Evolutionary conservation across 805 yeast species (phyloP).

Genomic region (Schwanniomyces vanrijiae): DNA sequence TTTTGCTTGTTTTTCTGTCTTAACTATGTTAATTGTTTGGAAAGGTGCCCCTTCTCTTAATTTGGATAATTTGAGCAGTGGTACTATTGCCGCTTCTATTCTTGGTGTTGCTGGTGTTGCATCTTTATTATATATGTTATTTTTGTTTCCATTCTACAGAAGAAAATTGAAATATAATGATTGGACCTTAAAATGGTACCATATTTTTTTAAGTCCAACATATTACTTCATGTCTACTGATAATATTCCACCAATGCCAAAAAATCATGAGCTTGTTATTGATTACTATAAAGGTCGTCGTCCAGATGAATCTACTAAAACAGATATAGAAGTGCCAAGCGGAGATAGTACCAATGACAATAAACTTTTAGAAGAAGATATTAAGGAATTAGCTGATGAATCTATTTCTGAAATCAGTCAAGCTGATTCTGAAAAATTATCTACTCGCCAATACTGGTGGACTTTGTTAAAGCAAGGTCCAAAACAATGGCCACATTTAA

Average conservation of each 20-base stretch:
- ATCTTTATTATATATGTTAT: constrained; percentile 46
- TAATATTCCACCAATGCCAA: constrained; percentile 66
- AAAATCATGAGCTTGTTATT: constrained; percentile 51
- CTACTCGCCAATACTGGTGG: constrained; percentile 43
- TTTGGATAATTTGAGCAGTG: constrained; percentile 51
- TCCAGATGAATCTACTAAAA: constrained; percentile 2
- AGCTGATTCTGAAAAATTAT: constrained; percentile 10
- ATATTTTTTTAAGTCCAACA: constrained; percentile 56
- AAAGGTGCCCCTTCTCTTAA: constrained; percentile 74
- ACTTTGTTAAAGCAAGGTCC: constrained; percentile 47
- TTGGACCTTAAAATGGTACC: constrained; percentile 64
- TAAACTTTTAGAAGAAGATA: constrained; percentile 5
- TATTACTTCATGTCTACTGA: constrained; percentile 55
- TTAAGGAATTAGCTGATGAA: constrained; percentile 5
- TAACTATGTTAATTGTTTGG: constrained; percentile 79
- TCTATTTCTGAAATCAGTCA: constrained; percentile 1
- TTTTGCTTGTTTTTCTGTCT: constrained; percentile 55
- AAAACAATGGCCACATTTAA: constrained; percentile 51
- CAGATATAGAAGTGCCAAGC: constrained; percentile 14
- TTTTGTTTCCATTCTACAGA: constrained; percentile 60
- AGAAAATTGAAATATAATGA: constrained; percentile 62
- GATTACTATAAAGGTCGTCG: constrained; percentile 70
- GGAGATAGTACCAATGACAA: not conserved
- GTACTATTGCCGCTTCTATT: constrained; percentile 57
- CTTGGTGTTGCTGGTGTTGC: constrained; percentile 68